phyloP scores from a whole-genome alignment of 306 rosid species.

The Parietaria judaica region DNA sequence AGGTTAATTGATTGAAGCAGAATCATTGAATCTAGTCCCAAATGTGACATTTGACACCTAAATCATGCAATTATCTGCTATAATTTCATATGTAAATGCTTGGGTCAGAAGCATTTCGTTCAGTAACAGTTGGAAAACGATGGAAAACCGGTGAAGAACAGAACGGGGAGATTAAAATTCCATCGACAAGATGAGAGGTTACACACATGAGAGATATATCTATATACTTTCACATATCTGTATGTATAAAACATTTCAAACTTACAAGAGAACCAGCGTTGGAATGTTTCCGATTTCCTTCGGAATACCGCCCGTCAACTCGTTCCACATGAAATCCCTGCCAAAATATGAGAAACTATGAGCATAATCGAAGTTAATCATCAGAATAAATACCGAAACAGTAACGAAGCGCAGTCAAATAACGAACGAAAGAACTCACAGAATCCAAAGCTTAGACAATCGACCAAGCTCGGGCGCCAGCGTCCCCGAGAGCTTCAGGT shows the following conservation, averaged over 20 bases:
- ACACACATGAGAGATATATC: too few relatives aligned
- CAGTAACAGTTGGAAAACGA: too few relatives aligned
- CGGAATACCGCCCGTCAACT: conserved; percentile 58
- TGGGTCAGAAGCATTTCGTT: not conserved
- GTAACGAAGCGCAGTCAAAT: conserved; percentile 9
- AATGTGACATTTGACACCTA: not conserved
- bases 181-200: too few relatives aligned
- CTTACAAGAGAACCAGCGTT: conserved; percentile 69
- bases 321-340: conserved; percentile 93
- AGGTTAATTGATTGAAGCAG: conserved; percentile 1
- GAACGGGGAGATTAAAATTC: too few relatives aligned
- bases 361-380: conserved; percentile 18
- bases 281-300: conserved; percentile 66
- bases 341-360: conserved; percentile 15
- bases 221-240: too few relatives aligned
- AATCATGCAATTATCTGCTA: not conserved
- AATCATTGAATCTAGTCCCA: not conserved
- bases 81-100: not conserved
- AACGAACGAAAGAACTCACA: conserved; percentile 44
- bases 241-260: conserved; percentile 8
- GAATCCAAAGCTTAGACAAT: conserved; percentile 43
- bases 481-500: conserved; percentile 58
- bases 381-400: too few relatives aligned
- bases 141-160: too few relatives aligned
- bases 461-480: conserved; percentile 64